Evolutionary conservation across 2,329 filamentous ascomycete species (phyloP).

Genomic region (Trichoderma lentiforme): DNA sequence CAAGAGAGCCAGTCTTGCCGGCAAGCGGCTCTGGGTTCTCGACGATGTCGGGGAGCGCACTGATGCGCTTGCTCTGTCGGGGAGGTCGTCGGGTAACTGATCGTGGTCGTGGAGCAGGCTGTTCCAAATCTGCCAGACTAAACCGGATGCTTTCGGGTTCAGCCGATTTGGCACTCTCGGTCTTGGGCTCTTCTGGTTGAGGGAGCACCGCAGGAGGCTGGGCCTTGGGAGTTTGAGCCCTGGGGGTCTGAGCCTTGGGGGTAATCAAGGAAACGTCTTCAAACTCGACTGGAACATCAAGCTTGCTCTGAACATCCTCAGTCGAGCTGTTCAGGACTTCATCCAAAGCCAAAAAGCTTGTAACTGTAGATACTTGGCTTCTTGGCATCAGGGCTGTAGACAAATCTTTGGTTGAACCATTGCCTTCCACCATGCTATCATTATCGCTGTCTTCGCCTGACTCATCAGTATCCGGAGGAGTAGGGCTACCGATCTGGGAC

Average conservation of each 20-base stretch:
- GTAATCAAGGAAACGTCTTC: constrained; percentile 4
- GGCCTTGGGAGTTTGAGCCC: neutral
- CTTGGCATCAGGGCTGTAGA: neutral
- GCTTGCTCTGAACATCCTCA: neutral
- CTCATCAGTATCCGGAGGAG: constrained; percentile 52
- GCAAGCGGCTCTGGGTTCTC: constrained; percentile 59
- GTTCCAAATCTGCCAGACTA: constrained; percentile 11
- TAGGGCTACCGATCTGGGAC: constrained; percentile 48
- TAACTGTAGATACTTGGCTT: neutral
- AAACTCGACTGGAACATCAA: neutral
- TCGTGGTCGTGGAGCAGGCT: constrained; percentile 32
- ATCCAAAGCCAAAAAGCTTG: constrained; percentile 9
- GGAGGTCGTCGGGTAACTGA: constrained; percentile 52
- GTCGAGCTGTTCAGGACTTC: neutral
- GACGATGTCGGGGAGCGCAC: constrained; percentile 59
- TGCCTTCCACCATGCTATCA: constrained; percentile 16
- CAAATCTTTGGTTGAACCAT: neutral
- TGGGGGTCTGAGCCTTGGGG: neutral
- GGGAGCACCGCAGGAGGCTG: neutral
- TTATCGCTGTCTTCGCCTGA: constrained; percentile 38
- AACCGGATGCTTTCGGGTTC: constrained; percentile 7
- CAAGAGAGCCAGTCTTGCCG: constrained; percentile 56
- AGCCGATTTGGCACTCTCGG: neutral
- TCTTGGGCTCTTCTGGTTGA: neutral
- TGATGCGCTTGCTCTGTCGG: constrained; percentile 54